Conservation (phyloP, 2,329 filamentous ascomycete genomes). For the Colletotrichum agaves region DNA sequence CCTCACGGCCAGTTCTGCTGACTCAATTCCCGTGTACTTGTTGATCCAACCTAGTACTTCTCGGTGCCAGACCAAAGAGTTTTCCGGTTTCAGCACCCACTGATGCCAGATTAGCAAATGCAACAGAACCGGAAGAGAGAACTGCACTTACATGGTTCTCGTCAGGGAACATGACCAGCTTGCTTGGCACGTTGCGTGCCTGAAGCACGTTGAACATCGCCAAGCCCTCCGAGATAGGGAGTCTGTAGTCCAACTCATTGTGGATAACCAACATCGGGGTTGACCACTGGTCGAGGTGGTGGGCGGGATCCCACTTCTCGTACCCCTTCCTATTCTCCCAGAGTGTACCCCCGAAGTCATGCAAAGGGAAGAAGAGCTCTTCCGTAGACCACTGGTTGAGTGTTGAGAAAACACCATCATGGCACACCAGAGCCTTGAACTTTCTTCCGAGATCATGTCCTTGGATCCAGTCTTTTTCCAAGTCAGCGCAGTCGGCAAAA, state of each 20-base stretch:
- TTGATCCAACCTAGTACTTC: constrained; percentile 85
- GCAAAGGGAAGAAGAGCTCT: constrained; percentile 77
- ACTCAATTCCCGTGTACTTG: constrained; percentile 63
- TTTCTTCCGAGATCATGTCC: constrained; percentile 83
- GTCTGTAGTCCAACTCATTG: constrained; percentile 87
- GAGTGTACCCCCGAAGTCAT: constrained; percentile 72
- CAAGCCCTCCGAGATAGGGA: constrained; percentile 86
- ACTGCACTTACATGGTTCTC: constrained; percentile 66
- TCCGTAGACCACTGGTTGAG: constrained; percentile 72
- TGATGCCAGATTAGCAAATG: constrained; percentile 46
- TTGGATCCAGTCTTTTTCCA: constrained; percentile 82
- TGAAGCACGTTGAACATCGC: constrained; percentile 89
- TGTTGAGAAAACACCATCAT: constrained; percentile 86
- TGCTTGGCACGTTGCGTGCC: constrained; percentile 77
- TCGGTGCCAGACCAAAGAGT: constrained; percentile 88
- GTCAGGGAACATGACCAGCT: constrained; percentile 83
- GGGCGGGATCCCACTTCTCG: constrained; percentile 76
- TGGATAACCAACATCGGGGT: constrained; percentile 91
- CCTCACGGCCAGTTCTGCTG: constrained; percentile 22
- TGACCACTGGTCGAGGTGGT: constrained; percentile 75
- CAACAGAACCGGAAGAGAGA: background rate
- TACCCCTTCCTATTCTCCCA: constrained; percentile 73
- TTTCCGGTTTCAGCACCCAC: constrained; percentile 93
- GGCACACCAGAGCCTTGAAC: constrained; percentile 89
- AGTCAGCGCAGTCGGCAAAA: constrained; percentile 39